Conservation (phyloP, 2,329 filamentous ascomycete genomes). For the Ceratocystis cacaofunesta region DNA sequence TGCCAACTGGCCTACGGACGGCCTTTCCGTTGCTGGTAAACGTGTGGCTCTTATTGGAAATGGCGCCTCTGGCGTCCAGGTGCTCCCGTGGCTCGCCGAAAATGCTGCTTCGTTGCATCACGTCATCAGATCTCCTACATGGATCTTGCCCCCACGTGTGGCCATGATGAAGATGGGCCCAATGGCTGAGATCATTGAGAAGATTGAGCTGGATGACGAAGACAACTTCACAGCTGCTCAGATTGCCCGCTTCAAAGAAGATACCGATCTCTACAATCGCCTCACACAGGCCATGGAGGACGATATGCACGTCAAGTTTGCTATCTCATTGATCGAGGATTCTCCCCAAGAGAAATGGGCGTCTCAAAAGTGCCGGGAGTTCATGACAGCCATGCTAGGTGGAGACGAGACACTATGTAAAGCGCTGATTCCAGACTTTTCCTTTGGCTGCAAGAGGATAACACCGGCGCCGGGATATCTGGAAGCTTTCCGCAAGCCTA, state of each 20-base stretch:
- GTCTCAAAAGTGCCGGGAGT: slow-evolving; percentile 28
- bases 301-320: slow-evolving; percentile 31
- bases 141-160: slow-evolving; percentile 28
- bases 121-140: slow-evolving; percentile 30
- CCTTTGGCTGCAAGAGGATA: slow-evolving; percentile 34
- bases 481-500: slow-evolving; percentile 30
- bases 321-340: slow-evolving; percentile 30
- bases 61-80: slow-evolving; percentile 39
- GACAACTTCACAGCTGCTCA: slow-evolving; percentile 23
- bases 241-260: slow-evolving; percentile 33
- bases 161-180: slow-evolving; percentile 25
- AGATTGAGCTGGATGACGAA: slow-evolving; percentile 20
- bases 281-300: slow-evolving; percentile 34
- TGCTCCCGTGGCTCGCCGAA: slow-evolving; percentile 35
- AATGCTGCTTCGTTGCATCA: slow-evolving; percentile 29
- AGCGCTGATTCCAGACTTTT: slow-evolving; percentile 35
- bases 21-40: slow-evolving; percentile 35
- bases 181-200: slow-evolving; percentile 21
- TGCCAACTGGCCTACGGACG: slow-evolving; percentile 34
- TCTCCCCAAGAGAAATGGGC: slow-evolving; percentile 30
- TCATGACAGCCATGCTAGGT: slow-evolving; percentile 34
- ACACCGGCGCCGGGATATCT: slow-evolving; percentile 38
- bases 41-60: slow-evolving; percentile 42
- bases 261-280: slow-evolving; percentile 31
- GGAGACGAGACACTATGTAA: slow-evolving; percentile 36